Conservation (phyloP, 495 filamentous ascomycete genomes). For the Cairneyella variabilis region DNA sequence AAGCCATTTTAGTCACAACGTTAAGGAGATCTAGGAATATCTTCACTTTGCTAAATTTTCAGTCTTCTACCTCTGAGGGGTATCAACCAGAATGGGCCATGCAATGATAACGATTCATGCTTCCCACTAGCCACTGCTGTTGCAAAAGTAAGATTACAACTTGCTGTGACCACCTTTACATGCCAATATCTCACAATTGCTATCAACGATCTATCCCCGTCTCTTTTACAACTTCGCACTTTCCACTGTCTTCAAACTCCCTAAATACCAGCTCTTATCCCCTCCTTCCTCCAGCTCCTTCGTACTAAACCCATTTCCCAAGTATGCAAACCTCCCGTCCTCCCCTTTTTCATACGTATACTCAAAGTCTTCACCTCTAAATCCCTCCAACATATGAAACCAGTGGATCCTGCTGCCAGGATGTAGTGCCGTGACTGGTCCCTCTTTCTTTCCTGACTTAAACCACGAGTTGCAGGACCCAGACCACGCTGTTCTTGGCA, state of each 20-base stretch:
- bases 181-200: too few relatives aligned
- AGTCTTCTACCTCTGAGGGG: too few relatives aligned
- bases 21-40: too few relatives aligned
- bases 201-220: too few relatives aligned
- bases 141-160: too few relatives aligned
- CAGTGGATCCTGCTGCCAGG: constrained; percentile 39
- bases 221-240: too few relatives aligned
- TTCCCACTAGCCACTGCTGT: too few relatives aligned
- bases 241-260: constrained; percentile 44
- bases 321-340: constrained; percentile 34
- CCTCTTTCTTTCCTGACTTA: constrained; percentile 31
- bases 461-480: constrained; percentile 25
- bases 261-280: constrained; percentile 40
- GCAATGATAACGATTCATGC: too few relatives aligned
- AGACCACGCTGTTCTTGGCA: constrained; percentile 55
- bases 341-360: constrained; percentile 32
- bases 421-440: constrained; percentile 34
- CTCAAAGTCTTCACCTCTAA: constrained; percentile 19
- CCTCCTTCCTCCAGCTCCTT: constrained; percentile 15
- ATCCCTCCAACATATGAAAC: constrained; percentile 33
- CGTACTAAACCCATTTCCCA: constrained; percentile 41
- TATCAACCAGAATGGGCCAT: too few relatives aligned
- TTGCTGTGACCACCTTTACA: too few relatives aligned
- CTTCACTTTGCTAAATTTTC: too few relatives aligned
- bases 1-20: too few relatives aligned